Conservation (phyloP, 2,329 filamentous ascomycete species). For the Monosporascus sp. region DNA sequence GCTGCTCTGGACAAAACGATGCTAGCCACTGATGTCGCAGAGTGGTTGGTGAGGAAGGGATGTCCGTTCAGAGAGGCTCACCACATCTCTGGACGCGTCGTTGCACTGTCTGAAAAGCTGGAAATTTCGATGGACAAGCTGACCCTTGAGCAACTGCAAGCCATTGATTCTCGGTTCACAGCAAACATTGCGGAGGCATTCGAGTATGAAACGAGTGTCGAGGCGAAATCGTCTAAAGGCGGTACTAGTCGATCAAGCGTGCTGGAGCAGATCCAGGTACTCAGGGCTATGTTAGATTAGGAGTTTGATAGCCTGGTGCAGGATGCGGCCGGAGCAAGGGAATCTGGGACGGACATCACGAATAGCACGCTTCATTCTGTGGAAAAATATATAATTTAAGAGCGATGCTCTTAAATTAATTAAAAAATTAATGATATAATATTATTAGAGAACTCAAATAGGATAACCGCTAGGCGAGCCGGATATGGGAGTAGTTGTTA, state of each 20-base stretch:
- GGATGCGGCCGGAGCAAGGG: constrained; percentile 15
- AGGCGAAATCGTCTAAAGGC: constrained; percentile 52
- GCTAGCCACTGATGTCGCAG: constrained; percentile 64
- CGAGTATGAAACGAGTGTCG: constrained; percentile 68
- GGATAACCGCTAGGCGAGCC: not conserved
- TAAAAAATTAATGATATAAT: not conserved
- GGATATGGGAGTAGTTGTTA: not conserved
- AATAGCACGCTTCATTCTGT: constrained; percentile 21
- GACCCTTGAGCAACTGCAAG: constrained; percentile 60
- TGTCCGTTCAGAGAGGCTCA: constrained; percentile 76
- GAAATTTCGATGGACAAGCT: constrained; percentile 58
- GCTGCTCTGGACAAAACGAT: constrained; percentile 68
- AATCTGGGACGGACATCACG: constrained; percentile 20
- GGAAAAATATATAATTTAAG: constrained; percentile 16
- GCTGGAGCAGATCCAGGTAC: constrained; percentile 52
- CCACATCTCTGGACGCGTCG: constrained; percentile 68
- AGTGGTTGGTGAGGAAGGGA: constrained; percentile 57
- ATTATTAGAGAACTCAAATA: constrained; percentile 1
- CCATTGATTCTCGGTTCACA: constrained; percentile 61
- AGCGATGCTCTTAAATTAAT: constrained; percentile 3
- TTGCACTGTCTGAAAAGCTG: constrained; percentile 63
- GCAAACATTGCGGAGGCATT: constrained; percentile 62
- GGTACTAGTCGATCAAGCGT: constrained; percentile 61
- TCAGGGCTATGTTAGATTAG: constrained; percentile 30
- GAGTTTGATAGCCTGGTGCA: constrained; percentile 7